Evolutionary conservation across 169 alveolate genomes (phyloP), one percentile per base, ranked within the genome.

Genomic region (Plasmodium vivax): DNA sequence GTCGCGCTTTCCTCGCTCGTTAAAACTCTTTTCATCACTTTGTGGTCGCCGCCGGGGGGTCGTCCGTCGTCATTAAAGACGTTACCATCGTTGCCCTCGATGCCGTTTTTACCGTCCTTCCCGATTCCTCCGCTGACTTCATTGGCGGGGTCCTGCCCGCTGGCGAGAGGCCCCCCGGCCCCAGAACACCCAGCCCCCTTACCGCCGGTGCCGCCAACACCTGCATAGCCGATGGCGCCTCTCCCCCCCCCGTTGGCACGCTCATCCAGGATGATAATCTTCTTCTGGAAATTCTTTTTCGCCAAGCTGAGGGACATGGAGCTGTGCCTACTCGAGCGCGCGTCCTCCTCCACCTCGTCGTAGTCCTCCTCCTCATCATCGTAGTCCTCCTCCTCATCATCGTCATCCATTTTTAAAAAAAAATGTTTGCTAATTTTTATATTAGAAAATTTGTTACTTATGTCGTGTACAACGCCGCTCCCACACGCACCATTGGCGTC

Each of bases 401-500:
- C 93, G 36, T 85, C 93, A 56, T 85, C 81, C 87, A 85, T 85
- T 75, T 85, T 75, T 56, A 85, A 74, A 45, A 85, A 85, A 36
- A 85, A 85, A 75, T 85, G 83, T 34, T 85, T 85, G 16, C 87
- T 75, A 36, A 85, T 85, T 36, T 85, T 85, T 19, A 85, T 85
- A 71, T 85, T 85, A 5, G 93, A 85, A 12, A 85, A 30, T 75
- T 85, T 85, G 12, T 79, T 77, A 51, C 43, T 71, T 36, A 85
- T 36, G 6, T 47, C 38, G 41, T 85, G 47, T 34, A 75, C 10
- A 19, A 19, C 77, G 9, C n/a, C 77, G 6, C 41, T 3, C 0
- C 41, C 77, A 68, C 4, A 68, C 32, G 77, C 38, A 68, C n/a
- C 77, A 19, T 8, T 68, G 77, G 5, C 7, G n/a, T 6, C 10